Base-by-base conservation (phyloP, 75 land plant genomes). In the Selaginella tamariscina region DNA sequence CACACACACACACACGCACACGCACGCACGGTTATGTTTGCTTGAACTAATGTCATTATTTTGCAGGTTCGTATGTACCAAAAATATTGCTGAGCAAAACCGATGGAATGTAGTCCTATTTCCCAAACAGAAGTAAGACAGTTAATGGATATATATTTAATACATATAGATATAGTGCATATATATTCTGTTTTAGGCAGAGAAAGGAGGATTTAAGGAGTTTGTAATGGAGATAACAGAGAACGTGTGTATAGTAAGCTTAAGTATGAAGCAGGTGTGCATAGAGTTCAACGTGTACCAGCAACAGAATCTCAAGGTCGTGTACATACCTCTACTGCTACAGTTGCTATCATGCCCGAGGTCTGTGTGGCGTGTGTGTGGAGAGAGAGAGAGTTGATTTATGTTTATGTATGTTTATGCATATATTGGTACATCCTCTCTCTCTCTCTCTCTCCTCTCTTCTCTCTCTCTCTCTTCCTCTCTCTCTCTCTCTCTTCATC, bases 341-440 rank as follows among this genome's bases (percentile, higher is more conserved):
- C 99, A 33, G 97, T 95, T 29, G 99, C 99, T 5, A 88, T 95
- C 63, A 95, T 95, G 97, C 99, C 99, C 5, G 99, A 95, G 99
- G 98, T 94, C 69, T 15, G n/a, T n/a, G n/a, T n/a, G n/a, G n/a
- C n/a, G n/a, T n/a, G n/a, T n/a, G n/a, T n/a, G n/a, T n/a, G n/a
- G n/a, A n/a, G n/a, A n/a, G n/a, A n/a, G n/a, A n/a, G n/a, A n/a
- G n/a, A n/a, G 49, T 39, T 39, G 49, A 5, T 5, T 39, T 39
- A 5, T 39, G 5, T 15, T 39, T 39, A 5, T 5, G 5, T 39
- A 5, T 39, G 49, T 39, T 39, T 39, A 5, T 39, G 49, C 49
- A 39, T 39, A n/a, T n/a, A n/a, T n/a, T n/a, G n/a, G n/a, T n/a
- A n/a, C n/a, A n/a, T n/a, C n/a, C n/a, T n/a, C n/a, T n/a, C n/a